Evolutionary conservation across 2,329 filamentous ascomycete species (phyloP), one percentile per base, ranked within the genome.

Genomic region (Diaporthe citriasiana): DNA sequence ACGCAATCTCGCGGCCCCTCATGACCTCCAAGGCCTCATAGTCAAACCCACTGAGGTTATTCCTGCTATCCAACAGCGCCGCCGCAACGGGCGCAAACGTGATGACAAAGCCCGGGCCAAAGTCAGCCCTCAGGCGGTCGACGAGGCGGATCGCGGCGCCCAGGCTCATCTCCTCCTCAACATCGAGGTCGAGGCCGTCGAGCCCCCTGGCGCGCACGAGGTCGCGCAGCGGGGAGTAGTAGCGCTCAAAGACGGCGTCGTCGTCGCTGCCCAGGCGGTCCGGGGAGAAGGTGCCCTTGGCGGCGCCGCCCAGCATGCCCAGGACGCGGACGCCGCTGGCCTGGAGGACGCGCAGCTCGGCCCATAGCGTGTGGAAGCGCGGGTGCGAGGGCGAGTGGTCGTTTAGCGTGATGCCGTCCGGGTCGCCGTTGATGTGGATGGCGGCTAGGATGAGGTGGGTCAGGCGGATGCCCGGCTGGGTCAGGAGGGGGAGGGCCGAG

Each of bases 391-490:
- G 93, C 0, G 85, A 85, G 79, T 95, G 90, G 83, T 97, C 92
- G 80, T 97, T 97, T 74, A 96, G 88, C 0, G 92, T 94, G 76
- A 94, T 88, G 74, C 89, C 87, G 27, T 87, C 85, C 0, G 93
- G 91, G 68, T 85, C 82, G 3, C 89, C 88, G 81, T 96, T 96
- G 76, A 97, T 84, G 81, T 96, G 94, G 74, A 97, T 92, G 1
- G 94, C 94, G 0, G 93, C 94, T 35, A 96, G 83, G 76, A 95
- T 94, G 66, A 96, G 84, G 82, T 96, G 94, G 0, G 94, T 95
- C n/a, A 85, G 75, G 42, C 77, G 75, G 76, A 85, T 82, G 71
- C 77, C 79, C 6, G 83, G 81, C 65, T 82, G 77, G 4, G 80
- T 82, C 60, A 87, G 78, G 35, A 87, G 80, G 0, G 85, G 84